phyloP scores from a whole-genome alignment of 208 protist genomes.

The Acanthamoeba rhysodes region DNA sequence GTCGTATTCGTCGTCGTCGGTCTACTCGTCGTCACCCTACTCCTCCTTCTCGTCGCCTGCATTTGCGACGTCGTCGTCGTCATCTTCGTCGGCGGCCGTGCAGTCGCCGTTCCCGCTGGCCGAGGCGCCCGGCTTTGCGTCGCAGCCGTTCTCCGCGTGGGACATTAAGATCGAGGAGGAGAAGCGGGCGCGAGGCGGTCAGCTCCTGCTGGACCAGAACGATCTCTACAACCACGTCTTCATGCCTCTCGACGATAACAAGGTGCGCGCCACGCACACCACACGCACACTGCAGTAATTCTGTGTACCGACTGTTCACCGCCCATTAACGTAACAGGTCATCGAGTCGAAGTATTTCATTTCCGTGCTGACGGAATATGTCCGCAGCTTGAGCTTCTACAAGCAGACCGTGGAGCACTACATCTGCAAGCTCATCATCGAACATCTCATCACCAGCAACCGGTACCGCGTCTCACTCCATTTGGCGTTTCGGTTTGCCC shows the following conservation, averaged over 20 bases:
- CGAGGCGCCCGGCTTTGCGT: neutral
- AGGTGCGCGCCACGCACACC: neutral
- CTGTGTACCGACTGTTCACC: neutral
- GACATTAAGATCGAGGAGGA: conserved; percentile 10
- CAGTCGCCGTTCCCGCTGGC: conserved; percentile 8
- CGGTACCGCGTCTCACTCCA: neutral
- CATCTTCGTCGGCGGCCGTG: neutral
- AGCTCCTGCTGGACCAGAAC: conserved; percentile 72
- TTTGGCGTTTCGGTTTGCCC: no score
- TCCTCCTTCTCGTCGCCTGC: neutral
- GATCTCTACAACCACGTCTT: conserved; percentile 79
- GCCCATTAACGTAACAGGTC: neutral
- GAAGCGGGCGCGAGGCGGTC: neutral
- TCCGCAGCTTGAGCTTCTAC: conserved; percentile 73
- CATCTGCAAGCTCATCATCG: conserved; percentile 78
- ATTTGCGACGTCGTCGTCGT: neutral
- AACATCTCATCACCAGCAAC: conserved; percentile 62
- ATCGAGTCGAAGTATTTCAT: conserved; percentile 68
- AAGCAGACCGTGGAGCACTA: conserved; percentile 74
- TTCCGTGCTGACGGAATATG: conserved; percentile 80
- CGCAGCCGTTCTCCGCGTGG: conserved; percentile 7
- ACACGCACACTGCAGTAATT: neutral
- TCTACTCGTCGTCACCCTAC: neutral
- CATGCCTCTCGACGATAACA: conserved; percentile 44
- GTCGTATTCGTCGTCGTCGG: neutral